phyloP scores from a whole-genome alignment of 169 alveolate species.

The Cryptosporidium sp. region DNA sequence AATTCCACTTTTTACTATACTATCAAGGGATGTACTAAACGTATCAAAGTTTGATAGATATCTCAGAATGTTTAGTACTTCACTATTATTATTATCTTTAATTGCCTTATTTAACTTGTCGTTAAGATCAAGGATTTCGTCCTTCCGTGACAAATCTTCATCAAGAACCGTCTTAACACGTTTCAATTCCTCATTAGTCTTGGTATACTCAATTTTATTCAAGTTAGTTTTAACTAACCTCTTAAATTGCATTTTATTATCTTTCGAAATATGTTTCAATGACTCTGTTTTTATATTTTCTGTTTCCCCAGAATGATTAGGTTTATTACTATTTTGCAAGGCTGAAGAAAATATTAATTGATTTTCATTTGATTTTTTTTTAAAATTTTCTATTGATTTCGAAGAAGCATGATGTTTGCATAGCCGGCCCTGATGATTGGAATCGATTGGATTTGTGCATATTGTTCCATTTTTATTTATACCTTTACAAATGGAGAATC shows the following conservation, averaged over 20 bases:
- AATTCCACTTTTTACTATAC: conserved; percentile 20
- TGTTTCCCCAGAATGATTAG: neutral
- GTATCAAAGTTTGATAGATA: conserved; percentile 4
- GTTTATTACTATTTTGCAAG: neutral
- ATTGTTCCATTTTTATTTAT: conserved; percentile 21
- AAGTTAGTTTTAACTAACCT: neutral
- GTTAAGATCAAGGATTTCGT: conserved; percentile 7
- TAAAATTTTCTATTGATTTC: neutral
- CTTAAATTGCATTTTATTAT: neutral
- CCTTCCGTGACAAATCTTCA: neutral
- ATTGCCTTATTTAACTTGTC: conserved; percentile 7
- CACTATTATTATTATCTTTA: conserved; percentile 26
- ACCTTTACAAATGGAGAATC: conserved; percentile 45
- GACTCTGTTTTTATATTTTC: neutral
- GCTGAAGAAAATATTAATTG: neutral
- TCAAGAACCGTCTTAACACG: neutral
- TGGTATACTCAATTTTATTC: neutral
- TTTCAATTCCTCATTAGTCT: neutral
- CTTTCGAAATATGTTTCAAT: neutral
- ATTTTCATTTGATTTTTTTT: neutral
- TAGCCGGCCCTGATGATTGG: neutral
- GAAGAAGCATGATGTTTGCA: conserved; percentile 23
- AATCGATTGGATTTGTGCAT: conserved; percentile 52
- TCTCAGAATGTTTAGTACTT: conserved; percentile 30
- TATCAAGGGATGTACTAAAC: neutral